Evolutionary conservation across 2,329 filamentous ascomycete genomes (phyloP), one percentile per base, ranked within the genome.

Genomic region (Fusarium secorum): DNA sequence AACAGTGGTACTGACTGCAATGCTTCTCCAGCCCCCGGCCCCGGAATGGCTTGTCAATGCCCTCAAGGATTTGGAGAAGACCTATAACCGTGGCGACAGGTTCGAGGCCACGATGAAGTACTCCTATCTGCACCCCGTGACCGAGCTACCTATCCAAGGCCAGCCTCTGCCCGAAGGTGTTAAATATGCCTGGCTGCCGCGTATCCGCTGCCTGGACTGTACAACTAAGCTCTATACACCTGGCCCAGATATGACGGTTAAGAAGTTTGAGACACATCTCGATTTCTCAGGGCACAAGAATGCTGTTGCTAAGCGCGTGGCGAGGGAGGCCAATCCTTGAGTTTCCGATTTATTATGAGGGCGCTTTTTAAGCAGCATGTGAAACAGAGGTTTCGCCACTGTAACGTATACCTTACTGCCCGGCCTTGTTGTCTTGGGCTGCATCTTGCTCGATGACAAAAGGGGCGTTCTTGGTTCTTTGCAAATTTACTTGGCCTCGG

Each of bases 71-170:
- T 88, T 98, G 61, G 84, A 84, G 74, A 89, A 89, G 73, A 84
- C 86, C 65, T 95, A 97, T 77, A 91, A 93, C 7, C 88, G 91
- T 74, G 79, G 81, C 42, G 94, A 98, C 79, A 87, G 88, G 33
- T 98, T 98, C 79, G 94, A 97, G 80, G 92, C 90, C 58, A 88
- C 91, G 26, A 99, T 99, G 96, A 93, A 94, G 66, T 95, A 97
- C 81, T 93, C 90, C 28, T 90, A 92, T 64, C 88, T 97, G 68
- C 91, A 97, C 79, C 88, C 87, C 15, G 85, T 88, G 52, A 95
- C 92, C 5, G 89, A 91, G 66, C 82, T 87, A 24, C 88, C 90
- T 26, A 86, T 92, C 54, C 84, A 89, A 38, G 85, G 84, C 39
- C 84, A 87, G 46, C 83, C 85, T 20, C 82, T 87, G 13, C 90